Percentiles rank a stretch among this genome's conserved stretches.
phyloP scores from a whole-genome alignment of 1,284 basidiomycete species.

The Tilletia setariae region DNA sequence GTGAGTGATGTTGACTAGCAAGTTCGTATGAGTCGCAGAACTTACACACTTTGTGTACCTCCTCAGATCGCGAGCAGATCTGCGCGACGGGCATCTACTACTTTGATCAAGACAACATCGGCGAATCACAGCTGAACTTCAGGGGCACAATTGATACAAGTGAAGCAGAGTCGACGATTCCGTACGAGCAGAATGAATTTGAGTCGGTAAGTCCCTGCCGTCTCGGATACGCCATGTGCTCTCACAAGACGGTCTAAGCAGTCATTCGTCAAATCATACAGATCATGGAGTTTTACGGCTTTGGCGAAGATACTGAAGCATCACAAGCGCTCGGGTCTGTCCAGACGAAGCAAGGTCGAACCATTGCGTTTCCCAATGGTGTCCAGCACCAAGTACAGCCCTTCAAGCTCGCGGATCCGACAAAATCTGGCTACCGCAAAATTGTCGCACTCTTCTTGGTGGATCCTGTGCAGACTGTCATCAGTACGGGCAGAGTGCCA shows the following conservation, averaged over 20 bases:
- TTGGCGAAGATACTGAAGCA: conserved; percentile 56
- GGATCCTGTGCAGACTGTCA: conserved; percentile 58
- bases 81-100: conserved; percentile 52
- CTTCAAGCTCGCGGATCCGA: conserved; percentile 57
- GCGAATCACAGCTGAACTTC: conserved; percentile 57
- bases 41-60: neutral
- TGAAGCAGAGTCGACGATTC: neutral
- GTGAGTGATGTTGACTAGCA: neutral
- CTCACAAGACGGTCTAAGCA: conserved; percentile 25
- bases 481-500: conserved; percentile 58
- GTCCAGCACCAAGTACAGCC: conserved; percentile 60
- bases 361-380: conserved; percentile 58
- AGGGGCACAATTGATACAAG: neutral
- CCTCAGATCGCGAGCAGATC: conserved; percentile 17
- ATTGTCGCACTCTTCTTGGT: conserved; percentile 61
- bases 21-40: too few species aligned
- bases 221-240: neutral
- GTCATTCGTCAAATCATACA: conserved; percentile 34
- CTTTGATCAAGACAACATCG: conserved; percentile 61
- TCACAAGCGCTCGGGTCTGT: conserved; percentile 41
- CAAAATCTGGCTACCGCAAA: conserved; percentile 60
- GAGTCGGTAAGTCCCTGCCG: neutral
- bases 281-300: conserved; percentile 55
- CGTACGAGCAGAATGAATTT: conserved; percentile 10
- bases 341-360: neutral